Conservation (phyloP, 257 asterid genomes). For the Ilex aquifolium region DNA sequence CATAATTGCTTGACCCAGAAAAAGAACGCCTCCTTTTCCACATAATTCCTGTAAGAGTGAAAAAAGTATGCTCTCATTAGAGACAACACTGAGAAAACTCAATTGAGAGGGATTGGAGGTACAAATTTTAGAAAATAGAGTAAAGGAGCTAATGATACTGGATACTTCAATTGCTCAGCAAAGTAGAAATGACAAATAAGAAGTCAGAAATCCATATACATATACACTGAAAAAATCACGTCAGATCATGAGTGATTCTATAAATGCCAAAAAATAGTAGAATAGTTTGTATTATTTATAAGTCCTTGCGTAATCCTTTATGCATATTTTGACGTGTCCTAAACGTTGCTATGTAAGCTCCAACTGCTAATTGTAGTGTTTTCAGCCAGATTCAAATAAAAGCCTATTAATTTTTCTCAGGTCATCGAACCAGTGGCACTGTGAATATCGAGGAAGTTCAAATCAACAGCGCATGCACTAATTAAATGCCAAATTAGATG, state of each 20-base stretch:
- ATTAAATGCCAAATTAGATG: no score
- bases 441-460: not conserved
- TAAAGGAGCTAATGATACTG: not conserved
- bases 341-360: no score
- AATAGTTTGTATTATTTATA: no score
- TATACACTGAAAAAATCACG: not conserved
- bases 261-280: no score
- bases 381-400: no score
- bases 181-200: not conserved
- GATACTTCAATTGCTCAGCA: not conserved
- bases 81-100: not conserved
- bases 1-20: conserved; percentile 69
- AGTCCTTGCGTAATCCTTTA: no score
- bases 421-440: not conserved
- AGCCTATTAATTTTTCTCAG: no score
- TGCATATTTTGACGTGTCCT: no score
- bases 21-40: conserved; percentile 79
- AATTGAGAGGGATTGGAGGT: not conserved
- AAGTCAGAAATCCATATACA: not conserved
- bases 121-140: not conserved
- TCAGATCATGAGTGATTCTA: no score
- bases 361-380: no score
- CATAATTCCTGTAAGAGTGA: conserved; percentile 65
- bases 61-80: conserved; percentile 15
- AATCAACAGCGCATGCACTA: not conserved